Conservation (phyloP, 306 rosid genomes). For the Quercus suber region DNA sequence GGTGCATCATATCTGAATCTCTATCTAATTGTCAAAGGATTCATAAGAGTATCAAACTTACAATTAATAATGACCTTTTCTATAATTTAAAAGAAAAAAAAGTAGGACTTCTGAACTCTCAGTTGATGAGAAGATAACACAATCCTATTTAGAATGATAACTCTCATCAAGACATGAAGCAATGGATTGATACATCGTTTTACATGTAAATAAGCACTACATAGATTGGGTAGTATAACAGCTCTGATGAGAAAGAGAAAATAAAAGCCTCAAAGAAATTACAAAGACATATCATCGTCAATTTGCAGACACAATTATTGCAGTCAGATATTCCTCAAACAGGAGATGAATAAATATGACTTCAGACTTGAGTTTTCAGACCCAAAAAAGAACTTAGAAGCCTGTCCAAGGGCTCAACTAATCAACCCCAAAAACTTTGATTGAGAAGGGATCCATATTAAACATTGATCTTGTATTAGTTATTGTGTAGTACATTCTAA, state of each 20-base stretch:
- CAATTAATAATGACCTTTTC: background rate
- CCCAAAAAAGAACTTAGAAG: background rate
- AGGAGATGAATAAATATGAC: background rate
- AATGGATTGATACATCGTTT: background rate
- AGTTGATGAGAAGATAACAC: background rate
- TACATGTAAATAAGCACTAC: background rate
- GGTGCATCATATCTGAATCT: background rate
- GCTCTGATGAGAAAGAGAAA: background rate
- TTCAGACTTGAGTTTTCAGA: background rate
- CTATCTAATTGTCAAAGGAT: background rate
- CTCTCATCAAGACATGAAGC: background rate
- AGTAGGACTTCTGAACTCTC: background rate
- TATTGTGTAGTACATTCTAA: background rate
- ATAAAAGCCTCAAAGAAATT: background rate
- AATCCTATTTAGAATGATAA: background rate
- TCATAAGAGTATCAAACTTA: no score
- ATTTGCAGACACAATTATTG: background rate
- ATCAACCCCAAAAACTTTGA: background rate
- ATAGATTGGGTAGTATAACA: background rate
- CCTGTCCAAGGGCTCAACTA: background rate
- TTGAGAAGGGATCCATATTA: background rate
- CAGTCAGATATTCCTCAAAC: background rate
- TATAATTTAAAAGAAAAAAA: background rate
- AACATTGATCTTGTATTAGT: background rate
- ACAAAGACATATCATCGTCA: background rate